Evolutionary conservation across 805 yeast genomes (phyloP), one percentile per base, ranked within the genome.

Genomic region (Jamesozyma rosinii): DNA sequence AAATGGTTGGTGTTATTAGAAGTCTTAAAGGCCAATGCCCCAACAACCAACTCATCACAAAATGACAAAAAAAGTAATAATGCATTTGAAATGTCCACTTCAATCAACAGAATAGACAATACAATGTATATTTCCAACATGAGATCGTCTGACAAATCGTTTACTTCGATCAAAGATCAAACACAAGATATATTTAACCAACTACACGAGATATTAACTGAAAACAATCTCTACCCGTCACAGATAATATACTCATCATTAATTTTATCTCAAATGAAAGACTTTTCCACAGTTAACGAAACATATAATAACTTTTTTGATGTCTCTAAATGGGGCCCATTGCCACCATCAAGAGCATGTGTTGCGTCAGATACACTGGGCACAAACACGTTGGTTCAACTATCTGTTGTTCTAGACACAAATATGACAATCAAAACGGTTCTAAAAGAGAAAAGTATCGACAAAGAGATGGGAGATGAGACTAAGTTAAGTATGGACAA

Each of bases 261-360:
- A 5, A 55, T 83, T 3, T 65, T 90, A 2, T 51, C 69, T 2
- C 73, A 80, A 40, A 89, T 92, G 90, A 40, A 62, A 0, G 59
- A 75, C 40, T 92, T 92, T 59, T 67, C 65, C 0, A 58, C 50
- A 9, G 73, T 89, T 11, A 92, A 92, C 56, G 41, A 57, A 1
- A 67, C 77, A 0, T 92, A 92, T 59, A 67, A 67, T 20, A 46
- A 59, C 1, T 71, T 67, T 46, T 89, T 88, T 59, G 58, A 62
- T 3, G 57, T 52, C 8, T 19, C 44, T 2, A 48, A 47, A 17
- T 46, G 53, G 43, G 67, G 69, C 1, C 78, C 82, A 3, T 68
- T 76, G 31, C 97, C 97, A 1, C 97, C 98, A 0, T 79, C 97
- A 1, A 72, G 98, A 49, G 77, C 86, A 1, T 89, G 97, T 61